phyloP scores from a whole-genome alignment of 192 early-diverging fungal species.

The Pilobolus umbonatus region DNA sequence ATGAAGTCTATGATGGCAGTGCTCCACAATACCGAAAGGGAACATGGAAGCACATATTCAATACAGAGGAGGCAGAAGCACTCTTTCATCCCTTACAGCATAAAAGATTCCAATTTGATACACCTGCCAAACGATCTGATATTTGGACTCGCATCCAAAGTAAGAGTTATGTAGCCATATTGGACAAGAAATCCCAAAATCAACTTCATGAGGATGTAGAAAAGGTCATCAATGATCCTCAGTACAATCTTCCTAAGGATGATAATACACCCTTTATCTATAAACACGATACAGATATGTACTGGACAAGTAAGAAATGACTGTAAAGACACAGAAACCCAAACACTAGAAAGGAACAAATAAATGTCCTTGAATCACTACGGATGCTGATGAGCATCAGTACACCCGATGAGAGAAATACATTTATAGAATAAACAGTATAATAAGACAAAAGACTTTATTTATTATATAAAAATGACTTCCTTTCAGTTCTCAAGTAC shows the following conservation, averaged over 20 bases:
- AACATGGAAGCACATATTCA: conserved; percentile 36
- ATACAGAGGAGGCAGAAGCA: conserved; percentile 16
- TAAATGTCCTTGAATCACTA: too few relatives aligned
- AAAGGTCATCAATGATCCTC: conserved; percentile 6
- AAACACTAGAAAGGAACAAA: too few relatives aligned
- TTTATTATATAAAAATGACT: too few relatives aligned
- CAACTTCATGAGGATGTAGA: conserved; percentile 8
- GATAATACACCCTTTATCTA: background rate
- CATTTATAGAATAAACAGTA: too few relatives aligned
- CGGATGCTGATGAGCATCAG: too few relatives aligned
- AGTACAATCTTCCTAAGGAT: background rate
- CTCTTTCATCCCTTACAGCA: conserved; percentile 26
- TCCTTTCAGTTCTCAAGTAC: too few relatives aligned
- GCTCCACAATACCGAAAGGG: conserved; percentile 46
- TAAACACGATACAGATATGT: background rate
- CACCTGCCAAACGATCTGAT: background rate
- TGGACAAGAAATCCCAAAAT: conserved; percentile 17
- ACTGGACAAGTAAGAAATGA: too few relatives aligned
- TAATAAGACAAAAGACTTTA: too few relatives aligned
- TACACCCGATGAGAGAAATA: too few relatives aligned
- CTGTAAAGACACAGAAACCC: too few relatives aligned
- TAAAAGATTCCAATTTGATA: conserved; percentile 3
- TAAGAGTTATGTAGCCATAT: conserved; percentile 34
- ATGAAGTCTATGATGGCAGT: conserved; percentile 38
- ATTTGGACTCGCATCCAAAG: conserved; percentile 30